phyloP scores from a whole-genome alignment of 129 eudicot genomes.

The Chrysanthemum seticuspe region DNA sequence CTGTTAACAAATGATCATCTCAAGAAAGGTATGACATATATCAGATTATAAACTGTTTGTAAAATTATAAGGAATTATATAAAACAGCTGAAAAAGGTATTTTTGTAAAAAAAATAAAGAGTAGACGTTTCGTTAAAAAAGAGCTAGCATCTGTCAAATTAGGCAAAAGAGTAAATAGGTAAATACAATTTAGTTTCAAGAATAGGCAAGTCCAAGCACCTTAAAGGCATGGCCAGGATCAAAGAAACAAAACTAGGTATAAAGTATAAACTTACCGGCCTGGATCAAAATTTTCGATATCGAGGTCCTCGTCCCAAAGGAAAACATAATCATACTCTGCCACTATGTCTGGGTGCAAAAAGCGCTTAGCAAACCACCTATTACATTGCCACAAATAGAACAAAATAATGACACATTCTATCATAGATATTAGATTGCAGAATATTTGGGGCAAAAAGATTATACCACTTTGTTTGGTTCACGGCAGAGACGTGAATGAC shows the following conservation, averaged over 20 bases:
- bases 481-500: slow-evolving; percentile 76
- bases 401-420: background rate
- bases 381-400: background rate
- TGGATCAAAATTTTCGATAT: slow-evolving; percentile 70
- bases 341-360: slow-evolving; percentile 82
- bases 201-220: too few relatives aligned
- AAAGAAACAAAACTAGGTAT: slow-evolving; percentile 8
- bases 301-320: slow-evolving; percentile 91
- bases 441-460: background rate
- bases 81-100: too few relatives aligned
- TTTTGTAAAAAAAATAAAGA: too few relatives aligned
- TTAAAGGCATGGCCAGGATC: background rate
- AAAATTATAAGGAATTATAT: too few relatives aligned
- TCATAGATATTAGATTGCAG: background rate
- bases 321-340: slow-evolving; percentile 69
- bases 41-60: background rate
- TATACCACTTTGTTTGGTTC: slow-evolving; percentile 86
- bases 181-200: too few relatives aligned
- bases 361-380: slow-evolving; percentile 94
- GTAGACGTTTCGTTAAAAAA: too few relatives aligned
- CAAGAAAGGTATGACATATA: background rate
- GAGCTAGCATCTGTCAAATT: too few relatives aligned
- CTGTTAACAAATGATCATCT: background rate
- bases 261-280: slow-evolving; percentile 38
- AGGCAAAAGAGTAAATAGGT: too few relatives aligned